Evolutionary conservation across 2,329 filamentous ascomycete genomes (phyloP), one percentile per base, ranked within the genome.

Genomic region (Aspergillus pseudoterreus): DNA sequence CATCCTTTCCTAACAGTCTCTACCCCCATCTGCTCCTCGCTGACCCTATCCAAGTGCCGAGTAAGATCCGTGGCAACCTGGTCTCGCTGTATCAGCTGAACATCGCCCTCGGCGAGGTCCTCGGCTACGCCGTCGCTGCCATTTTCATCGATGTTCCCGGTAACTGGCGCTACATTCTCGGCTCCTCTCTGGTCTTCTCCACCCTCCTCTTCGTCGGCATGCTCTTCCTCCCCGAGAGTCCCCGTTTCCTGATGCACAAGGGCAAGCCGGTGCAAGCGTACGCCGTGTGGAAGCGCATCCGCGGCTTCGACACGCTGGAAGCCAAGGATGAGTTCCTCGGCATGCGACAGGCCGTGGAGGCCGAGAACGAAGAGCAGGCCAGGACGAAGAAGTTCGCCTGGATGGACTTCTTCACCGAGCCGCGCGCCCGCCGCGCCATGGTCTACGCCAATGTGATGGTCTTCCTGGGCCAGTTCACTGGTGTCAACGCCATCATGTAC

Each of bases 21-120:
- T 2, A 32, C 17, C 15, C 15, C 8, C 48, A 12, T n/a, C 9
- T 19, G 12, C 32, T 35, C 44, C 9, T n/a, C 83, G 0, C 38
- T 6, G 15, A 38, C 35, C 15, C 9, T 22, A 38, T 22, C 44
- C 17, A 44, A 61, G 86, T 88, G 41, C 84, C 86, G 60, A 77
- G 82, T 30, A 78, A 76, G 52, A 77, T 87, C 21, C 82, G 86
- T 60, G 86, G 86, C 58, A 89, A 89, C 66, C 71, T 90, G 45
- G 86, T 90, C 1, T 88, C 85, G 0, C 74, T 89, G 0, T 90
- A 89, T 66, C 87, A 90, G 64, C 82, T 89, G 70, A 88, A 87
- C 70, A 90, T 90, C 61, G 87, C 87, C 0, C 76, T 90, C 0
- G 86, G 86, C 24, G 86, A 89, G 60, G 86, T 90, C 2, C 74